Evolutionary conservation across 148 eudicot species (phyloP).

Genomic region (Suaeda aralocaspica): DNA sequence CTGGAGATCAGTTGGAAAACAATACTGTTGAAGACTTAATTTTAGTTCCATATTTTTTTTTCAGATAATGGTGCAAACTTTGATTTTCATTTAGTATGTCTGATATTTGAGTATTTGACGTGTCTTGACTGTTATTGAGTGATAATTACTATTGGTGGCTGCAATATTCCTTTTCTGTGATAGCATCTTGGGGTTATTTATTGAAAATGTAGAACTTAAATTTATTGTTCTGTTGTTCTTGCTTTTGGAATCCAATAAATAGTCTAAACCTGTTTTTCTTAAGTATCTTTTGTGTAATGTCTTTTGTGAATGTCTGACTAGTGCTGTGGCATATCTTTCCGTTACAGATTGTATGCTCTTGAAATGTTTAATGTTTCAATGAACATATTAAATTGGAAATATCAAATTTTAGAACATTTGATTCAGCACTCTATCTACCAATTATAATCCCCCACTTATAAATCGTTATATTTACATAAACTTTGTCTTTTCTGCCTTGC

Average conservation of each 20-base stretch:
- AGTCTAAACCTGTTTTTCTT: too few species aligned
- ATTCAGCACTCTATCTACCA: too few species aligned
- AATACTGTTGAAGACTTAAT: neutral
- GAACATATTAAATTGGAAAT: too few species aligned
- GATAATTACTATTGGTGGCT: neutral
- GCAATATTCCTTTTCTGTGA: neutral
- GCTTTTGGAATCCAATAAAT: too few species aligned
- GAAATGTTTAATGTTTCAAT: neutral
- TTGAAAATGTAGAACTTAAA: neutral
- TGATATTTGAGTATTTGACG: too few species aligned
- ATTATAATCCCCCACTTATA: neutral
- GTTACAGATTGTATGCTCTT: neutral
- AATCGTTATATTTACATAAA: neutral
- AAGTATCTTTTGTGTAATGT: neutral
- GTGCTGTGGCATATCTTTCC: neutral
- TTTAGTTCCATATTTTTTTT: too few species aligned
- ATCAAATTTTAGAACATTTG: too few species aligned
- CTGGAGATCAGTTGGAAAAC: neutral
- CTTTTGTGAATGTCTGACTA: neutral
- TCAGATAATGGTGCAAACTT: neutral
- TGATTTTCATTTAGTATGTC: neutral
- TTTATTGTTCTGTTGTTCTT: too few species aligned
- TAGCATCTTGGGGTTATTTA: neutral
- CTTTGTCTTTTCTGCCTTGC: neutral
- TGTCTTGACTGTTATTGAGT: neutral